Conservation (phyloP, 75 land plant species). For the Adiantum capillusveneris region DNA sequence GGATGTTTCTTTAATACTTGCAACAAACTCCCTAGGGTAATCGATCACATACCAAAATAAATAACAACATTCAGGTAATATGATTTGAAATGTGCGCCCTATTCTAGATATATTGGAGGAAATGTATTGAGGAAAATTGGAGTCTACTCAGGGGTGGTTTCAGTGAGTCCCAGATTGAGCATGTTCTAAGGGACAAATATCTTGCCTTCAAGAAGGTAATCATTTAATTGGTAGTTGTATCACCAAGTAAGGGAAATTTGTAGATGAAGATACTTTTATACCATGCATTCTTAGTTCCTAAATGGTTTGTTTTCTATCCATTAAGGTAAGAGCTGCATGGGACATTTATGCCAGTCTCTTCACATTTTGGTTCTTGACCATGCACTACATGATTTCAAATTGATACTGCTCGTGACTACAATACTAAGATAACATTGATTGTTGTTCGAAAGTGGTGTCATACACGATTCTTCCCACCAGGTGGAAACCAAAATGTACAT, state of each 20-base stretch:
- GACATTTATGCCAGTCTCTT: not conserved
- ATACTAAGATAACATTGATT: constrained; percentile 74
- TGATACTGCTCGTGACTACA: constrained; percentile 21
- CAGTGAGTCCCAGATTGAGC: constrained; percentile 80
- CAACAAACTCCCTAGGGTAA: constrained; percentile 1
- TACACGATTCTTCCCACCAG: constrained; percentile 63
- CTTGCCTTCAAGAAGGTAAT: constrained; percentile 71
- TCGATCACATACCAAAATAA: constrained; percentile 44
- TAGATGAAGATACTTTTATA: too few species aligned
- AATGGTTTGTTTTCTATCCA: too few species aligned
- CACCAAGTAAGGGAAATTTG: too few species aligned
- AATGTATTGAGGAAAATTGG: too few species aligned
- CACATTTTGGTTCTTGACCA: not conserved
- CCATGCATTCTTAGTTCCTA: too few species aligned
- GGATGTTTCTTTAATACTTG: constrained; percentile 47
- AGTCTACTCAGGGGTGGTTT: constrained; percentile 98
- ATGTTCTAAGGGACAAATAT: constrained; percentile 67
- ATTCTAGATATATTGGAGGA: too few species aligned
- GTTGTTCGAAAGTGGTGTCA: constrained; percentile 84
- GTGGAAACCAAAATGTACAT: constrained; percentile 54
- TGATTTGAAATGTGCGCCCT: too few species aligned
- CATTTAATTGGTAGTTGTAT: too few species aligned
- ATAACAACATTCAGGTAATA: constrained; percentile 80
- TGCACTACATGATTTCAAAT: constrained; percentile 66
- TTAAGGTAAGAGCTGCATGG: too few species aligned